Percentiles rank a stretch among this genome's conserved stretches.
phyloP scores from a whole-genome alignment of 2,329 filamentous ascomycete species.

The Cercospora sojina region DNA sequence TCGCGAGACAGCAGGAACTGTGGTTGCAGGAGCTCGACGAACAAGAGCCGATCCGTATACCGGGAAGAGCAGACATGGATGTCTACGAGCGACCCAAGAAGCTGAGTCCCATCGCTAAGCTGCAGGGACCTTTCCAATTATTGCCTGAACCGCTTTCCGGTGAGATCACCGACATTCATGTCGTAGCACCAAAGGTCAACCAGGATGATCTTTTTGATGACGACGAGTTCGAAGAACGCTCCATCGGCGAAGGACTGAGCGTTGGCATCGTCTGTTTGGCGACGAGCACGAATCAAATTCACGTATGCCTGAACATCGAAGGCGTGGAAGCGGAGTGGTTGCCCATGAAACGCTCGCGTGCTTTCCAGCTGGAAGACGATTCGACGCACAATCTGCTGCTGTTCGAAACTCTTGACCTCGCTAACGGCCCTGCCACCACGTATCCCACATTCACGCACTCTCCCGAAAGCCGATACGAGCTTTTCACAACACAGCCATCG shows the following conservation, averaged over 20 bases:
- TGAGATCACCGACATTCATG: conserved; percentile 61
- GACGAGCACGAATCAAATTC: conserved; percentile 56
- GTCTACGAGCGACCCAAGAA: conserved; percentile 57
- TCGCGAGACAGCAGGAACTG: conserved; percentile 54
- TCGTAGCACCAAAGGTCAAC: conserved; percentile 55
- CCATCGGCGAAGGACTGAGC: conserved; percentile 51
- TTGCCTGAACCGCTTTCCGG: conserved; percentile 53
- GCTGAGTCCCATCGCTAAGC: conserved; percentile 56
- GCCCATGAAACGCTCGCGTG: conserved; percentile 42
- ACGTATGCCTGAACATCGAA: conserved; percentile 61
- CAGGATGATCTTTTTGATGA: conserved; percentile 54
- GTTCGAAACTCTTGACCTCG: conserved; percentile 45
- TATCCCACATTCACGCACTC: conserved; percentile 60
- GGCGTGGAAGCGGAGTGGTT: conserved; percentile 65
- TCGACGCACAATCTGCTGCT: conserved; percentile 37
- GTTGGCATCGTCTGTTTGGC: conserved; percentile 59
- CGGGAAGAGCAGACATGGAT: conserved; percentile 49
- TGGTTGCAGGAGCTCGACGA: conserved; percentile 49
- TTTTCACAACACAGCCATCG: conserved; percentile 57
- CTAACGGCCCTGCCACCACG: conserved; percentile 27
- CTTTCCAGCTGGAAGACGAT: conserved; percentile 30
- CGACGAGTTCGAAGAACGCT: conserved; percentile 43
- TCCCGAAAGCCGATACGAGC: conserved; percentile 55
- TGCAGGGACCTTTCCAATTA: conserved; percentile 62
- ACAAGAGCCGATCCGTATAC: conserved; percentile 22